phyloP scores from a whole-genome alignment of 164 flowering plant genomes.

The Nelumbo lutea region DNA sequence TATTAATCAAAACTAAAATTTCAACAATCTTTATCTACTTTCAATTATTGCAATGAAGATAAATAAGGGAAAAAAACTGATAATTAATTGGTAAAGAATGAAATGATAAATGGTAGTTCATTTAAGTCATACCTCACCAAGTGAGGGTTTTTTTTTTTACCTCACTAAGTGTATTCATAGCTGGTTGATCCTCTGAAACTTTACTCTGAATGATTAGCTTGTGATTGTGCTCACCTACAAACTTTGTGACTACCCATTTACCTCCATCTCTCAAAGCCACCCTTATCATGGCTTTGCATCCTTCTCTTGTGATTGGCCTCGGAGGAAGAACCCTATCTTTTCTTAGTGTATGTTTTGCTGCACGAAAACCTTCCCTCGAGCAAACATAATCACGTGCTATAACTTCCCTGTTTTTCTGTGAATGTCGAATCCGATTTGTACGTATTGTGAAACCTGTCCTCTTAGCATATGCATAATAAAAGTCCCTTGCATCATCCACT shows the following conservation, averaged over 20 bases:
- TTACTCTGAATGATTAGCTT: conserved; percentile 22
- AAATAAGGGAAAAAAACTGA: not conserved
- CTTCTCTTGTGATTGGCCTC: conserved; percentile 27
- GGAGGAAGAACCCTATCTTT: conserved; percentile 32
- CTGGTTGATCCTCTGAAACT: conserved; percentile 16
- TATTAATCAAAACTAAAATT: no score
- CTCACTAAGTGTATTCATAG: conserved; percentile 3
- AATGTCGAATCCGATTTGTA: conserved; percentile 27
- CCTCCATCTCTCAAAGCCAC: conserved; percentile 26
- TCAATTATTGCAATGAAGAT: not conserved
- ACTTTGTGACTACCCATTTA: conserved; percentile 29
- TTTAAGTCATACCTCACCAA: conserved; percentile 5
- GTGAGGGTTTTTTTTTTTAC: not conserved
- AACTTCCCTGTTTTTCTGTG: conserved; percentile 21
- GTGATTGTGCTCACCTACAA: conserved; percentile 27
- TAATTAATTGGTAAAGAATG: not conserved
- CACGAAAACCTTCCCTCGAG: conserved; percentile 31
- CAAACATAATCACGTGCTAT: conserved; percentile 31
- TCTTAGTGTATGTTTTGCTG: conserved; percentile 23
- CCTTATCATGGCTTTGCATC: conserved; percentile 34
- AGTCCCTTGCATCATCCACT: conserved; percentile 27
- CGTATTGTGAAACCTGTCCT: conserved; percentile 25
- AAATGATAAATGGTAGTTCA: not conserved
- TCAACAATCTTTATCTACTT: not conserved
- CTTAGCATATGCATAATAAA: conserved; percentile 27